Evolutionary conservation across 371 early-diverging fungal species (phyloP).

Genomic region (Enterospora canceri): DNA sequence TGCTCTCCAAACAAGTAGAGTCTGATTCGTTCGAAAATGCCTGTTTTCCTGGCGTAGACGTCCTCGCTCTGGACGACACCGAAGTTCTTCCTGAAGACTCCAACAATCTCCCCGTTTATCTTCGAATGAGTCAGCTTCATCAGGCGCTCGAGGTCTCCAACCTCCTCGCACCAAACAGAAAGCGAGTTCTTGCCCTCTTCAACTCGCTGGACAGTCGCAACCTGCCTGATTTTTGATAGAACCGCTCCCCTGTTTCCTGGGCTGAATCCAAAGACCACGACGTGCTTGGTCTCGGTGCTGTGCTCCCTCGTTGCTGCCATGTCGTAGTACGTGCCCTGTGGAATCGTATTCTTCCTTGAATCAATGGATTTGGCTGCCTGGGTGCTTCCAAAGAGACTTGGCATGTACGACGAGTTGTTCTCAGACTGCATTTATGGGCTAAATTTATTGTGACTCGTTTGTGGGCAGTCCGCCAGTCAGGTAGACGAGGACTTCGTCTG

Average conservation of each 20-base stretch:
- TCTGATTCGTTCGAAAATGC: slow-evolving; percentile 39
- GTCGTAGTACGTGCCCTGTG: slow-evolving; percentile 38
- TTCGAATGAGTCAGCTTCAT: slow-evolving; percentile 25
- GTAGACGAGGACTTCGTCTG: neutral
- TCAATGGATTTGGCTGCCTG: neutral
- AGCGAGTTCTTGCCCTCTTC: slow-evolving; percentile 55
- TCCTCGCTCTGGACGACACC: slow-evolving; percentile 25
- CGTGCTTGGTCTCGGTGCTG: slow-evolving; percentile 7
- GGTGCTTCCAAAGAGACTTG: neutral
- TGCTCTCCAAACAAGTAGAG: slow-evolving; percentile 54
- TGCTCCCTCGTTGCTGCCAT: slow-evolving; percentile 4
- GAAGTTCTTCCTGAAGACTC: slow-evolving; percentile 36
- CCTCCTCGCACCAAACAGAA: slow-evolving; percentile 40
- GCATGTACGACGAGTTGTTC: slow-evolving; percentile 7
- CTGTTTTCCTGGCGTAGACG: slow-evolving; percentile 45
- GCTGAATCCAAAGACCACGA: slow-evolving; percentile 51
- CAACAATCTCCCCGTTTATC: slow-evolving; percentile 55
- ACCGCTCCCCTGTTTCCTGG: slow-evolving; percentile 40
- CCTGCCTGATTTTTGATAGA: slow-evolving; percentile 30
- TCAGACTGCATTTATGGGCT: too few relatives aligned
- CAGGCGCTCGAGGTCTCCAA: slow-evolving; percentile 23
- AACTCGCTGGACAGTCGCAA: slow-evolving; percentile 35
- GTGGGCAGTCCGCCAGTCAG: neutral
- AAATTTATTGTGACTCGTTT: neutral
- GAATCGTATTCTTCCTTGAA: slow-evolving; percentile 5